Evolutionary conservation across 169 alveolate species (phyloP), one percentile per base, ranked within the genome.

Genomic region (Cryptosporidium sp.): DNA sequence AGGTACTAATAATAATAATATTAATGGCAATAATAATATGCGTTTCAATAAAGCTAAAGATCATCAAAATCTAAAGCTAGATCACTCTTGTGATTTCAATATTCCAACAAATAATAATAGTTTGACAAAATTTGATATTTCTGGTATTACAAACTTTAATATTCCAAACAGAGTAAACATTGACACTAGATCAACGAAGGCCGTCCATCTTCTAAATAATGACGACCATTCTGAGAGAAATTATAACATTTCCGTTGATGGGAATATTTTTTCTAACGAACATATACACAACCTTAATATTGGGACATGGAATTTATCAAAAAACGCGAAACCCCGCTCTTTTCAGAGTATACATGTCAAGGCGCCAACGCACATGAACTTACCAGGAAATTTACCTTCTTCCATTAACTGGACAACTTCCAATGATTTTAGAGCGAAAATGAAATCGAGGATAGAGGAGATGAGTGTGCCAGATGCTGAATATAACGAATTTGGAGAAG

Each of bases 211-310:
- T 18, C 10, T 18, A 2, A 71, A 71, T 33, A 31, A 71, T 71
- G 85, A 71, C 33, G 70, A 31, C 70, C 14, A 37, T 65, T 65
- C 71, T 65, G 71, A 65, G 50, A 31, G 51, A 14, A 33, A 9
- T 65, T 65, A 31, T n/a, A 37, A 10, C 51, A 33, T 31, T n/a
- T 65, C 29, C 23, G 69, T 23, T 12, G 65, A 71, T 26, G 51
- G 70, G 50, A 48, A 71, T 71, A 7, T 14, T 23, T 29, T 65
- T 37, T 37, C 71, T 6, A 14, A n/a, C 18, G 29, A 31, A 4
- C 18, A 2, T 16, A 14, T 14, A 1, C 10, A 48, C 2, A 65
- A 61, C 29, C 70, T 26, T 23, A 33, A 29, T 33, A 18, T 9
- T 55, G 37, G 18, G 37, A 26, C 7, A 26, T 55, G 61, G 61